Evolutionary conservation across 768 basidiomycete genomes (phyloP).

Genomic region (Scleroderma bovista): DNA sequence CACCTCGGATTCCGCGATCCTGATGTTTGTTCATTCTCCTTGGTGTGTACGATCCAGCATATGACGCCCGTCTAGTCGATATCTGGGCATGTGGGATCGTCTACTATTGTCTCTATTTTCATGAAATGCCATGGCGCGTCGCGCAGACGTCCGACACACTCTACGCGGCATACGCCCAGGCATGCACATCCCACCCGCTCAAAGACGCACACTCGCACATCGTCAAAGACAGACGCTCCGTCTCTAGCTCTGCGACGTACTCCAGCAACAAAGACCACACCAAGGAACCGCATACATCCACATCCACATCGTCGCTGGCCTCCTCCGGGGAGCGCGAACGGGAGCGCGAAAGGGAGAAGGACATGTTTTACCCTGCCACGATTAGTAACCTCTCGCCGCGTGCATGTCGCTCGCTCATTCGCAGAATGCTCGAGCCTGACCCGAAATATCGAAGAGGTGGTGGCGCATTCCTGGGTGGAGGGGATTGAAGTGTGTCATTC

Average conservation of each 20-base stretch:
- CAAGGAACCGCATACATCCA: background rate
- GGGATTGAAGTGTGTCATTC: slow-evolving; percentile 79
- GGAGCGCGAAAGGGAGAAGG: slow-evolving; percentile 20
- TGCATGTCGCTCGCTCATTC: slow-evolving; percentile 74
- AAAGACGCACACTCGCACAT: slow-evolving; percentile 12
- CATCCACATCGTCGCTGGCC: background rate
- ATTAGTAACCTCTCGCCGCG: slow-evolving; percentile 87
- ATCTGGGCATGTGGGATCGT: slow-evolving; percentile 97
- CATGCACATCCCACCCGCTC: slow-evolving; percentile 28
- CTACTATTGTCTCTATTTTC: slow-evolving; percentile 98
- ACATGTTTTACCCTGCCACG: slow-evolving; percentile 47
- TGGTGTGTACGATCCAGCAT: slow-evolving; percentile 50
- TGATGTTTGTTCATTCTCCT: slow-evolving; percentile 6
- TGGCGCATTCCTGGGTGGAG: slow-evolving; percentile 74
- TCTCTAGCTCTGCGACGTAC: background rate
- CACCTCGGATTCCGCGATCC: slow-evolving; percentile 3
- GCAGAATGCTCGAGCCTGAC: slow-evolving; percentile 95
- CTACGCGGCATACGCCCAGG: slow-evolving; percentile 66
- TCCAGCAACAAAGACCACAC: background rate
- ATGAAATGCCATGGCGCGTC: slow-evolving; percentile 96
- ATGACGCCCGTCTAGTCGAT: slow-evolving; percentile 95
- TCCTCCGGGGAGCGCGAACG: background rate
- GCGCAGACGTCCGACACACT: slow-evolving; percentile 80
- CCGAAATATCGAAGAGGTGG: slow-evolving; percentile 83
- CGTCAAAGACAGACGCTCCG: background rate